Conservation (phyloP, 768 basidiomycete genomes). For the Basidioascus undulatus region DNA sequence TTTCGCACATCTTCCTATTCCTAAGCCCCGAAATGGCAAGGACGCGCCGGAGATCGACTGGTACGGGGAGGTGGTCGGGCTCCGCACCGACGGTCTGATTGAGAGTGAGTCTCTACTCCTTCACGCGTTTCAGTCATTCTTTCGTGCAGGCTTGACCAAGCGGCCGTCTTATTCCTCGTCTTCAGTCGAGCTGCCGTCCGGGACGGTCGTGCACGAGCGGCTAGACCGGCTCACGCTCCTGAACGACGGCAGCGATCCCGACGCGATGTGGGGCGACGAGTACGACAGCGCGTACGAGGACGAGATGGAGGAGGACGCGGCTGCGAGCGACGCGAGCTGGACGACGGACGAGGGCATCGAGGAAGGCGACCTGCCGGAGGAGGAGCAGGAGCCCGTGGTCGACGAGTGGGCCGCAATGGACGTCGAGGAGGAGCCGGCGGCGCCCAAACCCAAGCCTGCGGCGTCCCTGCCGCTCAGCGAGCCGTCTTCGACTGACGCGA, state of each 20-base stretch:
- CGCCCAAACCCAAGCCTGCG: neutral
- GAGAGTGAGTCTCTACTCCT: too few relatives aligned
- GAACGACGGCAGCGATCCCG: conserved; percentile 60
- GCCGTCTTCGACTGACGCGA: neutral
- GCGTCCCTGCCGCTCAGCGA: neutral
- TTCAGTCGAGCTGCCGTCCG: conserved; percentile 47
- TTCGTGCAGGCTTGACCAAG: conserved; percentile 3
- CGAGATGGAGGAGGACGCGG: conserved; percentile 9
- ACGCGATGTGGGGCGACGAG: conserved; percentile 34
- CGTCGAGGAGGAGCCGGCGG: conserved; percentile 1
- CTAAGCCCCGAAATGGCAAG: conserved; percentile 1
- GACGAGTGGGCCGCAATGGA: conserved; percentile 4
- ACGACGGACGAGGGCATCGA: conserved; percentile 4
- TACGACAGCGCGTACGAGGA: conserved; percentile 12
- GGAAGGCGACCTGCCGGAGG: neutral
- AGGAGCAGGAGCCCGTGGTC: neutral
- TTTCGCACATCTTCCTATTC: neutral
- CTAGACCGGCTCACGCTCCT: conserved; percentile 47
- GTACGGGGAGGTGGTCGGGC: conserved; percentile 58
- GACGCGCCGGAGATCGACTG: conserved; percentile 31
- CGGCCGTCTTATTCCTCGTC: conserved; percentile 21
- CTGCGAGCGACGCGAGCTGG: conserved; percentile 6
- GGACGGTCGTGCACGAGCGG: conserved; percentile 27
- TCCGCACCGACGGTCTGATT: conserved; percentile 28
- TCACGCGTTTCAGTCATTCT: neutral